Conservation (phyloP, 805 yeast species). For the Candida michaelii region DNA sequence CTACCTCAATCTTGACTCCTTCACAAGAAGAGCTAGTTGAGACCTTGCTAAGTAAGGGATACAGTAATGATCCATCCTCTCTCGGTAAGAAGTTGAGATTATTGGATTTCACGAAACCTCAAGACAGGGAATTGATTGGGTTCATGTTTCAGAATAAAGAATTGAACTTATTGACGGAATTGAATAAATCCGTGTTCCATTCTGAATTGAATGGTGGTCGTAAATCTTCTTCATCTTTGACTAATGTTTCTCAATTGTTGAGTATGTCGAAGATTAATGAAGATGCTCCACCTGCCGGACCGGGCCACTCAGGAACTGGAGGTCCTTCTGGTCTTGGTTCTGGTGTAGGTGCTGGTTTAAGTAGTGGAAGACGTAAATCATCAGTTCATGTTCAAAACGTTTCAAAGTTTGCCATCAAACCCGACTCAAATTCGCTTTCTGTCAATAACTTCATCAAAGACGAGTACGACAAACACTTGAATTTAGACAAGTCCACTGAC, state of each 20-base stretch:
- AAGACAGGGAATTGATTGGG: constrained; percentile 30
- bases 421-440: constrained; percentile 13
- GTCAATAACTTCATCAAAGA: constrained; percentile 4
- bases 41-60: constrained; percentile 17
- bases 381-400: constrained; percentile 23
- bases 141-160: constrained; percentile 35
- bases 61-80: constrained; percentile 5
- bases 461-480: constrained; percentile 1
- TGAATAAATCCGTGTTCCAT: constrained; percentile 34
- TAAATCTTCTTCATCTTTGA: constrained; percentile 33
- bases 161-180: constrained; percentile 35
- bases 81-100: constrained; percentile 32
- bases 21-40: constrained; percentile 21
- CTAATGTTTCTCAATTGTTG: constrained; percentile 27
- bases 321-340: constrained; percentile 1
- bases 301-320: not conserved
- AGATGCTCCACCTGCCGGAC: no score
- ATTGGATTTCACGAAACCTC: constrained; percentile 21
- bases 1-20: constrained; percentile 18
- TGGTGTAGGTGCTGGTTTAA: not conserved
- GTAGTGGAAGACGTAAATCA: constrained; percentile 21
- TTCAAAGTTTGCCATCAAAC: constrained; percentile 37
- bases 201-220: constrained; percentile 31
- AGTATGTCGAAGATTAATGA: constrained; percentile 20
- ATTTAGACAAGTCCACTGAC: not conserved